Percentiles rank a stretch among this genome's conserved stretches.
phyloP scores from a whole-genome alignment of 2,329 filamentous ascomycete genomes.

The Neurospora sp. region DNA sequence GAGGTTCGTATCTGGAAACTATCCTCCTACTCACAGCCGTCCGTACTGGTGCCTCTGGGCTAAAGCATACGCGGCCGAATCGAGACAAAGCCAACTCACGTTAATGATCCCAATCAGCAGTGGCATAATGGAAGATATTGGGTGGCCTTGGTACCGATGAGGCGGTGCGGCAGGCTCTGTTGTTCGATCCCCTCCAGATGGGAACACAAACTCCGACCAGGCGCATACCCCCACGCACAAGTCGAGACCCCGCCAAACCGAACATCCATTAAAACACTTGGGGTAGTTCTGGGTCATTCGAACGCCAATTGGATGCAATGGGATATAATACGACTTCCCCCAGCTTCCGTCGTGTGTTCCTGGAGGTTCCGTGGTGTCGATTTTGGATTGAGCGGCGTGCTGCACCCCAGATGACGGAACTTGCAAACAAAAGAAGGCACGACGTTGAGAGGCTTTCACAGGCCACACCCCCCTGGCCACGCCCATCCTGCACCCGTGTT shows the following conservation, averaged over 20 bases:
- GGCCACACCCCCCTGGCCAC: slow-evolving; percentile 1
- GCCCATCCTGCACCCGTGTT: neutral
- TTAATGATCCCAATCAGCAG: neutral
- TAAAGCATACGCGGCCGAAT: neutral
- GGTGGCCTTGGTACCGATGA: neutral
- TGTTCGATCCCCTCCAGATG: neutral
- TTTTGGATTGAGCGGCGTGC: neutral
- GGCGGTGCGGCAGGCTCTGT: neutral
- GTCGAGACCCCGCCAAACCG: neutral
- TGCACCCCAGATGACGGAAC: slow-evolving; percentile 9
- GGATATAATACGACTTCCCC: neutral
- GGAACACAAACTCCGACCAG: neutral
- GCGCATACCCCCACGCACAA: neutral
- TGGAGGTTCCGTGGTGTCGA: neutral
- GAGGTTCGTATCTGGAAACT: neutral
- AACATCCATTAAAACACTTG: neutral
- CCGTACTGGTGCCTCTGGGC: neutral
- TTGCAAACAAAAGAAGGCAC: slow-evolving; percentile 1
- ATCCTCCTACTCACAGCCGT: neutral
- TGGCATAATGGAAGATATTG: neutral
- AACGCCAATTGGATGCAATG: neutral
- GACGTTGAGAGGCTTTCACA: slow-evolving; percentile 1
- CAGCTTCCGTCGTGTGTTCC: neutral
- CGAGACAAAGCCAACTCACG: neutral
- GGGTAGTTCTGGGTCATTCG: neutral